These are phyloP conservation scores for Phytophthora sansomeana DNA, from an alignment of 352 stramenopile genomes.

Conservation along the genomic window DNA sequence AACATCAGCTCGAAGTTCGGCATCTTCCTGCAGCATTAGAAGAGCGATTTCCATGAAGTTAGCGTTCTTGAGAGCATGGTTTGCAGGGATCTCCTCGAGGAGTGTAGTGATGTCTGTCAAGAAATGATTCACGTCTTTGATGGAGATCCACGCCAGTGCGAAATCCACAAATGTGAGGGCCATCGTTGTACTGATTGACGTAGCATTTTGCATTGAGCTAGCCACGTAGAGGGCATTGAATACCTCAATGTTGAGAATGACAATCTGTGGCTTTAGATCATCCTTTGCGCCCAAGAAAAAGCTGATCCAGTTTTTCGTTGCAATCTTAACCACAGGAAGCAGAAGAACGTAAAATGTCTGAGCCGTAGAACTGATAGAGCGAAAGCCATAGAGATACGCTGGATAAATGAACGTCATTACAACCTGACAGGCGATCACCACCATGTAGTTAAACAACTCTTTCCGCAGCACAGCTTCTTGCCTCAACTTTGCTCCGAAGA, in stretches of 20 bases:
- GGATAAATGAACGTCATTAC: conserved; percentile 56
- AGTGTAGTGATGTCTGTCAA: conserved; percentile 11
- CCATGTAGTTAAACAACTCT: conserved; percentile 34
- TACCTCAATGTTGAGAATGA: conserved; percentile 68
- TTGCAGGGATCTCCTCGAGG: conserved; percentile 16
- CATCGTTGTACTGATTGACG: conserved; percentile 40
- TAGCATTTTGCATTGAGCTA: conserved; percentile 52
- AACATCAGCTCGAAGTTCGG: conserved; percentile 3
- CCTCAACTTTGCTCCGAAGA: conserved; percentile 36
- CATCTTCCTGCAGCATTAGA: conserved; percentile 23
- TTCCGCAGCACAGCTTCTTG: conserved; percentile 14
- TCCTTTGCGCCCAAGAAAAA: conserved; percentile 34
- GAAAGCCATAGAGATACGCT: conserved; percentile 57
- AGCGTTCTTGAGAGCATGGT: conserved; percentile 13
- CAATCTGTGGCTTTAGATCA: conserved; percentile 49
- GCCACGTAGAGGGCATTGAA: conserved; percentile 61
- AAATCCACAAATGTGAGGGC: conserved; percentile 45
- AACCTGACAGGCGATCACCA: conserved; percentile 47
- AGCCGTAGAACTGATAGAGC: conserved; percentile 22
- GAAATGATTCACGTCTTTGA: conserved; percentile 38
- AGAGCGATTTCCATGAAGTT: conserved; percentile 34
- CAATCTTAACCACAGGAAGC: conserved; percentile 49
- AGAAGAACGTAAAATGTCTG: conserved; percentile 42
- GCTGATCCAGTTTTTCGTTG: conserved; percentile 47
- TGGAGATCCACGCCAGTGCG: conserved; percentile 39